Conservation (phyloP, 2,329 filamentous ascomycete genomes). For the Curvularia verruculosa region DNA sequence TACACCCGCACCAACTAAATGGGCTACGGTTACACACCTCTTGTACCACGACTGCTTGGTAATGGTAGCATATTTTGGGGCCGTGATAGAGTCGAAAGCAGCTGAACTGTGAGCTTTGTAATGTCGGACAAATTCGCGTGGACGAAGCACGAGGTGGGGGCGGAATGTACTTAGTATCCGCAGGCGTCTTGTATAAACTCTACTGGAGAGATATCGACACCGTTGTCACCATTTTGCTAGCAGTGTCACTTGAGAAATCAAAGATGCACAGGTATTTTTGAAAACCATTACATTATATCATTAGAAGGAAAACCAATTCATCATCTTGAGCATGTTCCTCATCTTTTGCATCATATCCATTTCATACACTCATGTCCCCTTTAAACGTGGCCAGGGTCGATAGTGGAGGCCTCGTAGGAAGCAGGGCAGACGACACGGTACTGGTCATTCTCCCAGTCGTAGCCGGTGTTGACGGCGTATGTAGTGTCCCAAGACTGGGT, state of each 20-base stretch:
- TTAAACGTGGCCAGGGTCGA: slow-evolving; percentile 13
- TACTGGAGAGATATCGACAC: not conserved
- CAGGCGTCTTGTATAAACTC: not conserved
- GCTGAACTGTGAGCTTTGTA: not conserved
- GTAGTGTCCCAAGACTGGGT: slow-evolving; percentile 23
- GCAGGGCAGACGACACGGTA: slow-evolving; percentile 15
- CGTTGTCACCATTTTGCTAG: not conserved
- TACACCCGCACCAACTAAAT: not conserved
- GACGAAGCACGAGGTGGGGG: not conserved
- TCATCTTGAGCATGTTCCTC: not conserved
- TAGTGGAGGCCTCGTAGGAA: slow-evolving; percentile 7
- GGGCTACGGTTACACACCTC: not conserved
- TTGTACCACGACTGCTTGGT: not conserved
- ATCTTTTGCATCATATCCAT: not conserved
- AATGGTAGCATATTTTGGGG: not conserved
- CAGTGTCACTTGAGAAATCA: not conserved
- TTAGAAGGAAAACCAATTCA: not conserved
- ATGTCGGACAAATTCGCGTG: not conserved
- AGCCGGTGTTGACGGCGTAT: slow-evolving; percentile 35
- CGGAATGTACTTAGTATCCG: not conserved
- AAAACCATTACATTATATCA: not conserved
- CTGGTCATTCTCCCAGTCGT: slow-evolving; percentile 18
- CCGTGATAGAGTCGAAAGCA: not conserved
- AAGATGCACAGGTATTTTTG: not conserved
- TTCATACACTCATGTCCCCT: not conserved